Base-by-base conservation (phyloP, 164 flowering plant species). In the Taxillus chinensis region DNA sequence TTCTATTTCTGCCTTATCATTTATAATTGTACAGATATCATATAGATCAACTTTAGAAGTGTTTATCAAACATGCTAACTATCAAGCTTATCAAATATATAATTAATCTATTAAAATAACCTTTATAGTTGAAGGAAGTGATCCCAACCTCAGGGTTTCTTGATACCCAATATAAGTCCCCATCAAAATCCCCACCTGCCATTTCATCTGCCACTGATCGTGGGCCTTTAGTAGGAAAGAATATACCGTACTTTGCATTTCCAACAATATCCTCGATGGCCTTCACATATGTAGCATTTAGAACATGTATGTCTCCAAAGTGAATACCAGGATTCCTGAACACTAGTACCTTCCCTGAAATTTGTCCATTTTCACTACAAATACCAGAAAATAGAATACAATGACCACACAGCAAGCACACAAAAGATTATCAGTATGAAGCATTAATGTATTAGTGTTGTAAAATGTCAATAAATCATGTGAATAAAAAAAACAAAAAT, bases 171-270 rank as follows among this genome's bases (percentile, higher is more conserved):
- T 83, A 92, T 82, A 78, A 71, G 68, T 92, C 98, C 4, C 98
- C 98, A 68, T 92, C 98, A 73, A 78, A 85, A 70, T 92, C 96
- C 63, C 95, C 80, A 12, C 79, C 80, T 14, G 95, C 96, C 45
- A 92, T 87, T 74, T 87, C 93, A 77, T 86, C 86, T n/a, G 90
- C 89, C 48, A 85, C 57, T 9, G 96, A 89, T 10, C 93, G 77
- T 7, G 68, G 72, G 3, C 96, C 90, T 65, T 75, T 79, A 4
- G 74, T 69, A 5, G 96, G 79, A 63, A 92, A 92, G 69, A 89
- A 85, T 40, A 92, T 90, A 1, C 76, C 98, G 78, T 82, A 92
- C 60, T 87, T 92, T 3, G 91, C 72, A 68, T 85, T 85, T 5
- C 98, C 98, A 51, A 89, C 80, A 64, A 67, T 37, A 37, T 69